Conservation (phyloP, 1,284 basidiomycete species). For the Vanrija sp. region DNA sequence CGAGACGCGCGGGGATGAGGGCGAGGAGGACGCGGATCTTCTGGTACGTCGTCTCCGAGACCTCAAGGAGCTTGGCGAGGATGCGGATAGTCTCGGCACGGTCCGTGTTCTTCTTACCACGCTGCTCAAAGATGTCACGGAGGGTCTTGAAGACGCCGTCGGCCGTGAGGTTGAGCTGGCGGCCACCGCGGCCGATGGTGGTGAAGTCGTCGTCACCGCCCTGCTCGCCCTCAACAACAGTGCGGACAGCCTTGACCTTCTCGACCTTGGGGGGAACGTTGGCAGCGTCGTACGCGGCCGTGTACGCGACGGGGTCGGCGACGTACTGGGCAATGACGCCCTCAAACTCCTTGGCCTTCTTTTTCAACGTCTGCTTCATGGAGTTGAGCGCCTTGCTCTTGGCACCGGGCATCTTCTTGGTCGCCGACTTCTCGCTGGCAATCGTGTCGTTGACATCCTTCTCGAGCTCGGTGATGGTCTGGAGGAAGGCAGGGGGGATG, state of each 20-base stretch:
- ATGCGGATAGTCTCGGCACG: slow-evolving; percentile 90
- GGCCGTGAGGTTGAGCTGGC: slow-evolving; percentile 73
- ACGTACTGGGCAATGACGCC: slow-evolving; percentile 72
- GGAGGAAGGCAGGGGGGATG: slow-evolving; percentile 82
- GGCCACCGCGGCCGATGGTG: slow-evolving; percentile 88
- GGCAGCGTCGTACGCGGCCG: slow-evolving; percentile 66
- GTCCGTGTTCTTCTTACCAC: slow-evolving; percentile 99
- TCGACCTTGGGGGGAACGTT: slow-evolving; percentile 52
- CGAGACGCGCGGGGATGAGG: slow-evolving; percentile 90
- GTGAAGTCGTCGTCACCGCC: slow-evolving; percentile 63
- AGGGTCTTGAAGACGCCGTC: slow-evolving; percentile 93
- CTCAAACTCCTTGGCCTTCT: slow-evolving; percentile 73
- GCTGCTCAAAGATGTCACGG: slow-evolving; percentile 84
- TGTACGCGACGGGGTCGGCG: slow-evolving; percentile 84
- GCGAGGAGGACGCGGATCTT: slow-evolving; percentile 90
- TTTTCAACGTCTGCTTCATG: slow-evolving; percentile 85
- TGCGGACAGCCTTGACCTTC: slow-evolving; percentile 41
- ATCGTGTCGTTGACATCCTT: slow-evolving; percentile 67
- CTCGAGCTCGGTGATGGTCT: slow-evolving; percentile 73
- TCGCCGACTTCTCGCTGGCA: slow-evolving; percentile 76
- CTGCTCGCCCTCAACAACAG: slow-evolving; percentile 49
- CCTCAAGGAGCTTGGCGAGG: slow-evolving; percentile 80
- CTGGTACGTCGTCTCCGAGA: slow-evolving; percentile 82
- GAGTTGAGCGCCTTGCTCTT: slow-evolving; percentile 92
- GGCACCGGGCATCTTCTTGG: slow-evolving; percentile 95